These are phyloP conservation scores for Podaxis sp. DNA, from an alignment of 768 basidiomycete species.

Conservation along the genomic window DNA sequence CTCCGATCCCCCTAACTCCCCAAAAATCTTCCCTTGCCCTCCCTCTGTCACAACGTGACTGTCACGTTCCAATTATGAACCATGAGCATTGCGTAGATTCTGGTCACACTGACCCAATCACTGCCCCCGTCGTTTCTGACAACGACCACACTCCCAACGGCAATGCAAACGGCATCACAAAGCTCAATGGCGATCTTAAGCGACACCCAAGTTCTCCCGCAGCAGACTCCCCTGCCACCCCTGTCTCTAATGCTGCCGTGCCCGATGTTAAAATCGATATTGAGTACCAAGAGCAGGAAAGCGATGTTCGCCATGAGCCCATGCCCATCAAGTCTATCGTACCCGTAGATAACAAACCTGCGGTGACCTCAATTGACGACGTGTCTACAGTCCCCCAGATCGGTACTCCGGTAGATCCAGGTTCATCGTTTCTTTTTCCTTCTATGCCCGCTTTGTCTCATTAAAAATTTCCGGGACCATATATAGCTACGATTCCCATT, in stretches of 20 bases:
- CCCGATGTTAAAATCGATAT: conserved; percentile 61
- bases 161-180: conserved; percentile 30
- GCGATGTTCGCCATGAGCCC: conserved; percentile 62
- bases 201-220: conserved; percentile 33
- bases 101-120: conserved; percentile 35
- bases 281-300: conserved; percentile 60
- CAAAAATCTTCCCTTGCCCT: conserved; percentile 66
- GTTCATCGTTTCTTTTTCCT: conserved; percentile 26
- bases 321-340: conserved; percentile 44
- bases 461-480: conserved; percentile 17
- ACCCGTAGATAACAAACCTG: conserved; percentile 23
- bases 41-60: conserved; percentile 62
- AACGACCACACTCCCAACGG: conserved; percentile 30
- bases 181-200: conserved; percentile 26
- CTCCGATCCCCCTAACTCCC: conserved; percentile 68
- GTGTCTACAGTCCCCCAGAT: conserved; percentile 42
- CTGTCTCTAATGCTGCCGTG: conserved; percentile 43
- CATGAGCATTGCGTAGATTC: conserved; percentile 37
- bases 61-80: conserved; percentile 73
- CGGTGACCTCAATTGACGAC: conserved; percentile 25
- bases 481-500: conserved; percentile 38
- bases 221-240: conserved; percentile 57
- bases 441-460: conserved; percentile 18
- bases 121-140: conserved; percentile 33
- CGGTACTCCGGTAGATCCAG: conserved; percentile 42